Base-by-base conservation (phyloP, 2,329 filamentous ascomycete species). In the Calonectria montana region DNA sequence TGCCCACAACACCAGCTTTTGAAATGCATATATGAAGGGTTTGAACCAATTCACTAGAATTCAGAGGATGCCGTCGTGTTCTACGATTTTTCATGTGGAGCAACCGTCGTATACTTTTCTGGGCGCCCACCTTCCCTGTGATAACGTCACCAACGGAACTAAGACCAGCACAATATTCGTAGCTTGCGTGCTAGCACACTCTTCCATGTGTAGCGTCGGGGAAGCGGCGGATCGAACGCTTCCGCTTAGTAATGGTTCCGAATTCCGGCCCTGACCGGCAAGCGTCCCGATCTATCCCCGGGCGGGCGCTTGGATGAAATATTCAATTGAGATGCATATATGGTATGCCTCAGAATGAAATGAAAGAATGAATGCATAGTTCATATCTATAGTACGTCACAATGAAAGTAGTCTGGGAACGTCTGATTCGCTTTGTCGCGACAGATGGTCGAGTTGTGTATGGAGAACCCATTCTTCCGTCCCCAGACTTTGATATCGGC, bases 371-470 rank as follows among this genome's bases (percentile, higher is more conserved):
- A 16, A 23, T 37, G 2, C n/a, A n/a, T n/a, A n/a, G n/a, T n/a
- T n/a, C n/a, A n/a, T n/a, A 35, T 37, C 3, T 13, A 23, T 31
- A 23, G n/a, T 57, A 21, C 13, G 31, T 23, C 18, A 59, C 29
- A 15, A 84, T 85, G 82, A 67, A 67, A 7, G 75, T 82, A 25
- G 70, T 78, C 59, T 91, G 89, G 89, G 82, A 86, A 67, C 83
- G 88, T 64, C 82, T 90, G 0, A 89, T 91, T 67, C 88, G 89
- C 37, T 91, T 91, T 77, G 82, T 86, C 18, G 85, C 88, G 16
- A 84, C 83, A 0, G 88, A 91, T 63, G 88, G 87, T 18, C 84
- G 85, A 7, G 81, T 84, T 10, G 82, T 89, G 10, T 84, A 85
- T 25, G 89, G 89, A 45, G 88, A 91, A 69, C 89, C 89, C 0